Percentiles rank a stretch among this genome's conserved stretches.
These are phyloP conservation scores for Brasenia schreberi DNA, from an alignment of 164 flowering plant species.

Conservation along the genomic window DNA sequence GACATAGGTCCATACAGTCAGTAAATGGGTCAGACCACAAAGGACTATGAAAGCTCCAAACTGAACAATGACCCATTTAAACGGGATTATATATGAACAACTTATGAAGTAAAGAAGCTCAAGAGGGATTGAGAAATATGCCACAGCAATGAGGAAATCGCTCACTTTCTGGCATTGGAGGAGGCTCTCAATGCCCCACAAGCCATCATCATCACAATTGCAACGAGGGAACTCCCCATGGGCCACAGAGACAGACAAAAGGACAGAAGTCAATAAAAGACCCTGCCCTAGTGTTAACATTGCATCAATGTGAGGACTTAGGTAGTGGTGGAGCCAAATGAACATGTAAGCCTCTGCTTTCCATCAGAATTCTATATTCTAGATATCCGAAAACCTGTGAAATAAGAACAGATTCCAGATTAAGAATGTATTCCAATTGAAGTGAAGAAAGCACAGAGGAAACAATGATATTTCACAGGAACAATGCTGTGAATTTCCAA, in stretches of 20 bases:
- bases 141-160: slow-evolving; percentile 86
- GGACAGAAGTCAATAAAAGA: slow-evolving; percentile 30
- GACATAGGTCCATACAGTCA: slow-evolving; percentile 77
- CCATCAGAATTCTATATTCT: not conserved
- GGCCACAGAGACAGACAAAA: slow-evolving; percentile 25
- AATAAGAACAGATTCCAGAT: not conserved
- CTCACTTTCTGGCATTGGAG: slow-evolving; percentile 71
- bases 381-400: not conserved
- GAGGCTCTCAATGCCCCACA: slow-evolving; percentile 64
- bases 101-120: slow-evolving; percentile 91
- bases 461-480: too few species aligned
- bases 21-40: slow-evolving; percentile 88
- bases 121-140: slow-evolving; percentile 88
- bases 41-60: slow-evolving; percentile 95
- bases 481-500: too few species aligned
- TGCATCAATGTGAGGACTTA: slow-evolving; percentile 24
- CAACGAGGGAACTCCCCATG: slow-evolving; percentile 37
- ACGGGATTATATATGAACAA: slow-evolving; percentile 73
- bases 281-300: slow-evolving; percentile 47
- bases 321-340: slow-evolving; percentile 14
- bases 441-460: not conserved
- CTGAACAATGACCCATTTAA: slow-evolving; percentile 87
- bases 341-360: not conserved
- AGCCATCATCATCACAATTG: slow-evolving; percentile 65
- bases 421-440: not conserved